phyloP scores from a whole-genome alignment of 2,329 filamentous ascomycete species.

The Hypoxylon sp. region DNA sequence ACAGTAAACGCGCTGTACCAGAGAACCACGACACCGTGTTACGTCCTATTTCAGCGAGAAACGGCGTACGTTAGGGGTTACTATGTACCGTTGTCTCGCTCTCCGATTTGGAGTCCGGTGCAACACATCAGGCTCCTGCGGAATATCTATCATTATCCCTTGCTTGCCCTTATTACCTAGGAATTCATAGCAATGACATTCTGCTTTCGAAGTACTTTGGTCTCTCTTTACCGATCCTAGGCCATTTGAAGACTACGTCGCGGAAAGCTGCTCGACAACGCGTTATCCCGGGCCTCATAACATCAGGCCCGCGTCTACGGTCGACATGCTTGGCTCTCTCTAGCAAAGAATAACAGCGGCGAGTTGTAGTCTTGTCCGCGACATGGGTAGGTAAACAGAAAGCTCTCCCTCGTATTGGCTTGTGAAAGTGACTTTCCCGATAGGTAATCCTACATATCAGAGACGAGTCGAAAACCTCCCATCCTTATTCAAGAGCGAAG shows the following conservation, averaged over 20 bases:
- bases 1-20: slow-evolving; percentile 4
- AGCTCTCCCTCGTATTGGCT: slow-evolving; percentile 13
- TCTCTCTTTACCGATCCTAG: not conserved
- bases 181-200: not conserved
- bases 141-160: slow-evolving; percentile 9
- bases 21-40: not conserved
- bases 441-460: slow-evolving; percentile 17
- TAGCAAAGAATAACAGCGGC: slow-evolving; percentile 2
- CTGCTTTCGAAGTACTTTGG: not conserved
- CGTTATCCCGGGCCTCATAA: slow-evolving; percentile 22
- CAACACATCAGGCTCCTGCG: not conserved
- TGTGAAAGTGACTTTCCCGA: slow-evolving; percentile 21
- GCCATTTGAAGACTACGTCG: not conserved
- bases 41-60: not conserved
- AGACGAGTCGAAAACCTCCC: slow-evolving; percentile 11
- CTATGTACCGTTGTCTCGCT: slow-evolving; percentile 1
- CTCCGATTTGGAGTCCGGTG: not conserved
- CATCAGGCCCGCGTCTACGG: slow-evolving; percentile 2
- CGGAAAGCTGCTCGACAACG: slow-evolving; percentile 7
- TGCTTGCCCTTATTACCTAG: slow-evolving; percentile 5
- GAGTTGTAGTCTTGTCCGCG: slow-evolving; percentile 8
- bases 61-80: not conserved
- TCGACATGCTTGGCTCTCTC: slow-evolving; percentile 10
- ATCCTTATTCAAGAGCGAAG: slow-evolving; percentile 20
- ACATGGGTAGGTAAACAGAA: slow-evolving; percentile 15